Evolutionary conservation across 306 rosid genomes (phyloP), one percentile per base, ranked within the genome.

Genomic region (Notholithocarpus densiflorus): DNA sequence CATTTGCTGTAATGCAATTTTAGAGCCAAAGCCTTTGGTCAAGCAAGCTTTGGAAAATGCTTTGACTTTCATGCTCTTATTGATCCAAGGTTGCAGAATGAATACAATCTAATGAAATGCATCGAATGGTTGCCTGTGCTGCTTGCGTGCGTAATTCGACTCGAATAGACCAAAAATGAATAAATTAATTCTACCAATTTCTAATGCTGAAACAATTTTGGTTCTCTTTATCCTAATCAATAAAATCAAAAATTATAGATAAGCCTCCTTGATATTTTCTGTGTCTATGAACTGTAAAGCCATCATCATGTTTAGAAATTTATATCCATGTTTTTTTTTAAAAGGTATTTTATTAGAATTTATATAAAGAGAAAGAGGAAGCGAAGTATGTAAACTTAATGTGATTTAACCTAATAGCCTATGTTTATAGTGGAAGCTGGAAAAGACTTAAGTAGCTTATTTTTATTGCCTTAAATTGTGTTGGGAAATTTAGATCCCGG

Each of bases 1-100:
- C 15, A 32, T 29, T 43, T 2, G 3, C 4, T 80, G 65, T 51
- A 57, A 43, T 61, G 59, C 72, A 84, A 80, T 85, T 78, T 53
- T 78, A 90, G 95, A 91, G n/a, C n/a, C 95, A 17, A 87, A 90
- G 80, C 92, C 95, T 77, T 82, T 90, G 80, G 90, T 90, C 12
- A 65, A 69, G 7, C 83, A 87, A 85, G 91, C 88, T 74, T 53
- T 85, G 75, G 91, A 84, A 77, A 74, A 59, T 32, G 88, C n/a
- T n/a, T n/a, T n/a, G 90, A 80, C 79, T 80, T 90, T 5, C 79
- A 34, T 76, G 73, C 83, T 77, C 34, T 31, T 31, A 31, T 31
- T 31, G 34, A 31, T 31, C 34, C 34, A 31, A 31, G 34, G 34
- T 31, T 89, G 85, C 84, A 82, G 75, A 82, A 82, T 43, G 77